Percentiles rank a stretch among this genome's conserved stretches.
Conservation (phyloP, 192 early-diverging fungal species). For the Podila clonocystis region DNA sequence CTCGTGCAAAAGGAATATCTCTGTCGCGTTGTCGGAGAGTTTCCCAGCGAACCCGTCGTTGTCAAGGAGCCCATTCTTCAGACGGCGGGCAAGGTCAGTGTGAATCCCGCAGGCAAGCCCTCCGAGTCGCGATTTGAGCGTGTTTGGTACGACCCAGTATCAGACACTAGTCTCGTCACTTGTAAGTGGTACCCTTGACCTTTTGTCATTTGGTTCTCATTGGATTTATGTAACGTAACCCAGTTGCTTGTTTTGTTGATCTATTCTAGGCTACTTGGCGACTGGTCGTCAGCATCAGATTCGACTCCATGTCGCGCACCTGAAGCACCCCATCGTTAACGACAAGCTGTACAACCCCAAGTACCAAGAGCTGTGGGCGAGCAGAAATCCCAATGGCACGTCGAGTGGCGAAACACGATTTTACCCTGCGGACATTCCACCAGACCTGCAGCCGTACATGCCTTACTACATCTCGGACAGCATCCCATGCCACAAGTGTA, state of each 20-base stretch:
- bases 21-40: constrained; percentile 46
- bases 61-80: constrained; percentile 44
- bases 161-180: constrained; percentile 31
- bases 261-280: constrained; percentile 10
- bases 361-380: constrained; percentile 2
- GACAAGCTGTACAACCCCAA: constrained; percentile 39
- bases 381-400: background rate
- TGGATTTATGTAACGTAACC: too few species aligned
- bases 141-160: constrained; percentile 27
- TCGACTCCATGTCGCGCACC: constrained; percentile 35
- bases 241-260: background rate
- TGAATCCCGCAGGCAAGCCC: constrained; percentile 32
- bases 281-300: constrained; percentile 50
- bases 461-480: constrained; percentile 27
- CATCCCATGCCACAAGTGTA: constrained; percentile 44
- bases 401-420: constrained; percentile 31
- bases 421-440: constrained; percentile 34
- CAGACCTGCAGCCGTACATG: constrained; percentile 42
- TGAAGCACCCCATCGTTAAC: constrained; percentile 36
- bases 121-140: constrained; percentile 39
- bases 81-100: constrained; percentile 23
- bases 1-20: constrained; percentile 41
- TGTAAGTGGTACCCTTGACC: constrained; percentile 16
- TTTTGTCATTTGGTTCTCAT: background rate
- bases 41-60: constrained; percentile 21